A percentile compares a stretch with the other conserved stretches of the same genome.
These are phyloP conservation scores for Chalciporus pseudorubinellus DNA, from an alignment of 768 basidiomycete species.

Conservation along the genomic window DNA sequence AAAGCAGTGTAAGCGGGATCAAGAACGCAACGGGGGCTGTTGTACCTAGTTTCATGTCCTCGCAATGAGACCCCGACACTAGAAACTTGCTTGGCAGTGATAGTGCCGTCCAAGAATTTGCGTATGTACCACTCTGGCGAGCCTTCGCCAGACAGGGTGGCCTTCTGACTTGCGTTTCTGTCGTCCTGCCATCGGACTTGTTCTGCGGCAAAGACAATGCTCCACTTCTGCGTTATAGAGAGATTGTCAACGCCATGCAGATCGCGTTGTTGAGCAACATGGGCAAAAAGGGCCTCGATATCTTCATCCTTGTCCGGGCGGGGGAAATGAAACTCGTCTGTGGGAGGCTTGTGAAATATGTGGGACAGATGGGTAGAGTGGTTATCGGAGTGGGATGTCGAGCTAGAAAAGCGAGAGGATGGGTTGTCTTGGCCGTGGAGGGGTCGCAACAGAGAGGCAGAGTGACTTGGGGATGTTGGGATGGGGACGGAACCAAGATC, in stretches of 20 bases:
- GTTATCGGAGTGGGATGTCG: slow-evolving; percentile 43
- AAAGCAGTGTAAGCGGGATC: slow-evolving; percentile 17
- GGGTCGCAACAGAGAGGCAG: slow-evolving; percentile 45
- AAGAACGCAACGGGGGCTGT: slow-evolving; percentile 5
- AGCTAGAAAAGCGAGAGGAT: slow-evolving; percentile 55
- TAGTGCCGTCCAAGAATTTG: slow-evolving; percentile 83
- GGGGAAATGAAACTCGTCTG: slow-evolving; percentile 68
- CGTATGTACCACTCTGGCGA: slow-evolving; percentile 93
- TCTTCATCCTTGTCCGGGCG: slow-evolving; percentile 75
- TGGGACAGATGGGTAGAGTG: slow-evolving; percentile 45
- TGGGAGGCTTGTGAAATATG: slow-evolving; percentile 51
- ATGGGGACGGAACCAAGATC: slow-evolving; percentile 52
- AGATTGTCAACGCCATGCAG: slow-evolving; percentile 58
- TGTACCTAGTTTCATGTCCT: slow-evolving; percentile 77
- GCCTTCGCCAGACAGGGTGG: slow-evolving; percentile 54
- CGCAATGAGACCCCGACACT: slow-evolving; percentile 76
- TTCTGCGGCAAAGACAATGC: slow-evolving; percentile 80
- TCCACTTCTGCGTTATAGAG: slow-evolving; percentile 86
- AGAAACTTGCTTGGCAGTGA: slow-evolving; percentile 76
- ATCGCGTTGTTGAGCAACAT: slow-evolving; percentile 69
- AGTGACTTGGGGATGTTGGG: slow-evolving; percentile 29
- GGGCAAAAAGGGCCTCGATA: slow-evolving; percentile 78
- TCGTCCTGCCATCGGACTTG: slow-evolving; percentile 77
- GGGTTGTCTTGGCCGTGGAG: slow-evolving; percentile 57
- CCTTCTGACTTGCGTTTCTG: slow-evolving; percentile 59